A percentile compares a stretch with the other conserved stretches of the same genome.
Evolutionary conservation across 331 rosid genomes (phyloP).

Genomic region (Quercus lobata): DNA sequence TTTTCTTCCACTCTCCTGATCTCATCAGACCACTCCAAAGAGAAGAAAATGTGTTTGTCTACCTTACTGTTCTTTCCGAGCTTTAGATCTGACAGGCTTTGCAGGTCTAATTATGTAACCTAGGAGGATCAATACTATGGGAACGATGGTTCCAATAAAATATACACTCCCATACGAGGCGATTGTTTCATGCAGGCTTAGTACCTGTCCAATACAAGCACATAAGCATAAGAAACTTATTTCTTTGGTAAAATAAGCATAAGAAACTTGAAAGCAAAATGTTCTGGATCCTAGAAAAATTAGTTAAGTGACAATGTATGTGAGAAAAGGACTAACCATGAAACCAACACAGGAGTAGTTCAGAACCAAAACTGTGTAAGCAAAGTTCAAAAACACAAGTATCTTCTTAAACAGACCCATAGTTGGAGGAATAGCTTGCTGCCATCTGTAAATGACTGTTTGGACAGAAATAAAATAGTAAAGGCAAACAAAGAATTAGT

Average conservation of each 20-base stretch:
- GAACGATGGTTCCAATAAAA: conserved; percentile 74
- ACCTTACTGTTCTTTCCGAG: conserved; percentile 68
- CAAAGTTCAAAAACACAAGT: conserved; percentile 59
- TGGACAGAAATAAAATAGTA: conserved; percentile 20
- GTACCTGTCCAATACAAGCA: conserved; percentile 50
- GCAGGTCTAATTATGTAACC: conserved; percentile 70
- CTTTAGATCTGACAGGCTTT: conserved; percentile 59
- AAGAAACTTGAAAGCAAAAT: conserved; percentile 10
- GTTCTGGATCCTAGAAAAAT: not conserved
- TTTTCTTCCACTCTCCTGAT: conserved; percentile 18
- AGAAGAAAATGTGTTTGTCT: conserved; percentile 4
- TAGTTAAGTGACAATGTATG: not conserved
- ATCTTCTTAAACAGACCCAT: conserved; percentile 45
- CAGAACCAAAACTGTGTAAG: conserved; percentile 81
- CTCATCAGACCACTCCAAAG: conserved; percentile 12
- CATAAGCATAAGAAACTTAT: conserved; percentile 12
- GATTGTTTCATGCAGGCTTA: conserved; percentile 80
- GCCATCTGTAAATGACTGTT: conserved; percentile 96
- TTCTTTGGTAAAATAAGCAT: not conserved
- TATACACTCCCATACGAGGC: conserved; percentile 84
- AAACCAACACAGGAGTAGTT: conserved; percentile 87
- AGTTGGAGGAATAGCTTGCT: conserved; percentile 66
- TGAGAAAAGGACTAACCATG: conserved; percentile 54
- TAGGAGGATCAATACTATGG: conserved; percentile 56
- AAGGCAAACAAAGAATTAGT: conserved; percentile 3